These are phyloP conservation scores for Chalciporus chontae DNA, from an alignment of 768 basidiomycete species.

Conservation along the genomic window DNA sequence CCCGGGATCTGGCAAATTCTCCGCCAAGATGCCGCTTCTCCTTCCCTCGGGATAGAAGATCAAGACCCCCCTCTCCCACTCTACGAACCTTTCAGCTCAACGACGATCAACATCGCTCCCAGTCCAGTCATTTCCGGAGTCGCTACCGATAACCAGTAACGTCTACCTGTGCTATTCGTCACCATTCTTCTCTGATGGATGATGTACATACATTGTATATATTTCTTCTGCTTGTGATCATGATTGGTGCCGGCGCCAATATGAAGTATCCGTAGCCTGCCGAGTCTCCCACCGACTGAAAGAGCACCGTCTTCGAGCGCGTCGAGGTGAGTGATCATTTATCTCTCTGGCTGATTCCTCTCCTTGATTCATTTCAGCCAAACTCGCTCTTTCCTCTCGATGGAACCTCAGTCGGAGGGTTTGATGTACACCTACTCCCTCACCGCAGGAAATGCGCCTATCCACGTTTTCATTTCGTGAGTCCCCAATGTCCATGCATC, in stretches of 20 bases:
- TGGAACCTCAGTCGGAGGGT: slow-evolving; percentile 21
- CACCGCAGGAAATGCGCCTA: slow-evolving; percentile 38
- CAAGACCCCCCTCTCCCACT: slow-evolving; percentile 19
- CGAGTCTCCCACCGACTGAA: not conserved
- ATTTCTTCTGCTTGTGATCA: too few species aligned
- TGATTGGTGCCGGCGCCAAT: too few species aligned
- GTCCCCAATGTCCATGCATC: too few species aligned
- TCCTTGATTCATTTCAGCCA: slow-evolving; percentile 6
- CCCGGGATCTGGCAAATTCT: slow-evolving; percentile 24
- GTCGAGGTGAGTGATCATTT: not conserved
- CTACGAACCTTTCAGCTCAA: slow-evolving; percentile 15
- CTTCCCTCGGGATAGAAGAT: not conserved
- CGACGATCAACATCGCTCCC: too few species aligned
- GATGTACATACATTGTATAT: too few species aligned
- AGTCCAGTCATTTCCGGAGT: not conserved
- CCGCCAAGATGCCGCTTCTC: slow-evolving; percentile 11
- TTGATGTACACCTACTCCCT: slow-evolving; percentile 48
- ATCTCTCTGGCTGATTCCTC: too few species aligned
- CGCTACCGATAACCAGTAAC: slow-evolving; percentile 3
- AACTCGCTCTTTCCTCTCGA: slow-evolving; percentile 20
- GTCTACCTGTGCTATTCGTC: not conserved
- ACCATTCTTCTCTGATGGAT: slow-evolving; percentile 13
- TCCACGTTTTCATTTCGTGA: slow-evolving; percentile 53
- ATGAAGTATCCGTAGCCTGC: too few species aligned
- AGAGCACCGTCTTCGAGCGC: not conserved